phyloP scores from a whole-genome alignment of 1,284 basidiomycete genomes.

The Puccinia sorghi region DNA sequence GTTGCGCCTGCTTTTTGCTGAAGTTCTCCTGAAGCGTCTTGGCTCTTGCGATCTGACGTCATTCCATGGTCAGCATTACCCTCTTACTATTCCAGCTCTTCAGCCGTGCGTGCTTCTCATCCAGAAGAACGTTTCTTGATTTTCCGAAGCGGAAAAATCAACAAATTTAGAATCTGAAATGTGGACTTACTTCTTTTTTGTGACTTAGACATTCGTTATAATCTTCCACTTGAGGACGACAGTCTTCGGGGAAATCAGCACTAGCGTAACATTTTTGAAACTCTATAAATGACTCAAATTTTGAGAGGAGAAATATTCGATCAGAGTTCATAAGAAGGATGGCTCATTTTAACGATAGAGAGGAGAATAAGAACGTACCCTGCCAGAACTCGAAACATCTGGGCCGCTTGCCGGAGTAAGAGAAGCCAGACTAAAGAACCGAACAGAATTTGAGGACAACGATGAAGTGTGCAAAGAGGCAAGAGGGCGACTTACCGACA shows the following conservation, averaged over 20 bases:
- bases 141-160: not conserved
- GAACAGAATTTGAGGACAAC: not conserved
- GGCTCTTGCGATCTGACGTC: slow-evolving; percentile 69
- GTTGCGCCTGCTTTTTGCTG: slow-evolving; percentile 65
- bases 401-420: slow-evolving; percentile 57
- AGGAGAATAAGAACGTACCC: not conserved
- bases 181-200: slow-evolving; percentile 56
- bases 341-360: no score
- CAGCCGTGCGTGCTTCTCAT: not conserved
- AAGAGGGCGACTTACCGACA: slow-evolving; percentile 18
- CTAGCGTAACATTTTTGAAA: slow-evolving; percentile 59
- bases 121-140: not conserved
- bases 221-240: slow-evolving; percentile 57
- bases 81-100: not conserved
- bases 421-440: slow-evolving; percentile 57
- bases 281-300: slow-evolving; percentile 50
- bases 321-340: not conserved
- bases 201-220: slow-evolving; percentile 59
- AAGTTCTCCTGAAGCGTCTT: slow-evolving; percentile 73
- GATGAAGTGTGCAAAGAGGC: not conserved
- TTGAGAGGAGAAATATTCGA: not conserved
- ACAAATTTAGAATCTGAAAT: not conserved
- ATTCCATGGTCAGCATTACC: not conserved
- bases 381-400: slow-evolving; percentile 59
- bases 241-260: slow-evolving; percentile 57